phyloP scores from a whole-genome alignment of 805 yeast genomes.

The Blastobotrys muscicola region DNA sequence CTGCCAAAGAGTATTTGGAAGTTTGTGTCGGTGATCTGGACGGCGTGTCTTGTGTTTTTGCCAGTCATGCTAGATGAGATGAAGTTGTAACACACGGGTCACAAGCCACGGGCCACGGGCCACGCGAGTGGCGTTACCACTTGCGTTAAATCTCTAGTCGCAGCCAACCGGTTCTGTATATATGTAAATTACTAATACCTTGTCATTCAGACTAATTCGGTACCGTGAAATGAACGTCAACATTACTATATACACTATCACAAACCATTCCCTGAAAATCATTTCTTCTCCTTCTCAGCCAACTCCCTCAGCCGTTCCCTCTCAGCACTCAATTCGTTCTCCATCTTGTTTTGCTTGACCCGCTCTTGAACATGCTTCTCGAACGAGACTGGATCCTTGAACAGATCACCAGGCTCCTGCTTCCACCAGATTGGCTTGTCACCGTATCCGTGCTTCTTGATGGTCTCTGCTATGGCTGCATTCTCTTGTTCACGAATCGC shows the following conservation, averaged over 20 bases:
- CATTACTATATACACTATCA: background rate
- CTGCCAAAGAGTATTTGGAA: conserved; percentile 66
- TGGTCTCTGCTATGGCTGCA: conserved; percentile 1
- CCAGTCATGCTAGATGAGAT: conserved; percentile 49
- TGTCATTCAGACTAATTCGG: background rate
- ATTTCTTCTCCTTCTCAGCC: conserved; percentile 18
- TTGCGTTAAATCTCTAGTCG: background rate
- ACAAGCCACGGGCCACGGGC: background rate
- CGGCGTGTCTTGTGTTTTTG: conserved; percentile 70
- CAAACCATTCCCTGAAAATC: background rate
- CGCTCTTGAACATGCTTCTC: conserved; percentile 1
- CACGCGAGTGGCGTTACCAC: background rate
- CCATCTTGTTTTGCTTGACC: background rate
- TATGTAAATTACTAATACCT: background rate
- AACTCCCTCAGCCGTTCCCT: conserved; percentile 14
- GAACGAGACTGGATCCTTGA: conserved; percentile 16
- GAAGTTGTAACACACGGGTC: conserved; percentile 13
- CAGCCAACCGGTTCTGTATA: background rate
- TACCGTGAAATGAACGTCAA: background rate
- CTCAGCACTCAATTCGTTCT: conserved; percentile 11
- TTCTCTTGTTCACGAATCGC: conserved; percentile 10
- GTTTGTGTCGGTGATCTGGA: conserved; percentile 53
- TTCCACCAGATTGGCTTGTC: conserved; percentile 2
- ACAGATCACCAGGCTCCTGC: conserved; percentile 11
- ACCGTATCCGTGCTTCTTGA: background rate